These are phyloP conservation scores for Glaciozyma martinii DNA, from an alignment of 768 basidiomycete genomes.

Conservation along the genomic window DNA sequence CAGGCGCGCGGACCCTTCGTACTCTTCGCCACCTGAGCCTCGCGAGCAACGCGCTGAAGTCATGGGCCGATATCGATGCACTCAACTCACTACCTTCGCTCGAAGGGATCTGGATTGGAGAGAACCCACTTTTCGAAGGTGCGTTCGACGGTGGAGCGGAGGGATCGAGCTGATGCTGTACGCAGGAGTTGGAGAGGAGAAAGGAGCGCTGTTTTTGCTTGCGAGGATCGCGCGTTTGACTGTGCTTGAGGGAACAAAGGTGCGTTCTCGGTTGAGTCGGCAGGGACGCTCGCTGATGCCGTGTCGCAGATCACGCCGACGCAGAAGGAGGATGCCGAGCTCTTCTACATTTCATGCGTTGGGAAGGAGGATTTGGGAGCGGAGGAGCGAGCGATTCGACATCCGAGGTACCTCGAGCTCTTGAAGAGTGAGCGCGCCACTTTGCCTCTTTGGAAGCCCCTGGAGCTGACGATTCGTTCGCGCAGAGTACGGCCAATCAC, in stretches of 20 bases:
- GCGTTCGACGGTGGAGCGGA: neutral
- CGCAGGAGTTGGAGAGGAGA: slow-evolving; percentile 36
- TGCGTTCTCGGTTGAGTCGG: slow-evolving; percentile 1
- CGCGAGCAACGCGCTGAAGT: slow-evolving; percentile 51
- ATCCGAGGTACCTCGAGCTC: slow-evolving; percentile 60
- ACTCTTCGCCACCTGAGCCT: slow-evolving; percentile 51
- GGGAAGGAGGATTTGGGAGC: slow-evolving; percentile 42
- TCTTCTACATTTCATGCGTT: slow-evolving; percentile 68
- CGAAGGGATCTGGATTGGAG: slow-evolving; percentile 52
- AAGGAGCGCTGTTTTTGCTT: neutral
- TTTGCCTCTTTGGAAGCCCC: neutral
- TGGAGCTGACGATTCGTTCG: neutral
- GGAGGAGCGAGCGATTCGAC: slow-evolving; percentile 39
- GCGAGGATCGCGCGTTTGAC: neutral
- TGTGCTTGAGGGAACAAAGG: neutral
- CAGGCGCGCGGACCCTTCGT: neutral
- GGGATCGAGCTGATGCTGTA: slow-evolving; percentile 40
- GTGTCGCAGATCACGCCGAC: slow-evolving; percentile 52
- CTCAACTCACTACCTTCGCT: slow-evolving; percentile 57
- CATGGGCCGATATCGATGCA: slow-evolving; percentile 59
- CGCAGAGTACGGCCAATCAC: neutral
- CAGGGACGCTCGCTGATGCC: neutral
- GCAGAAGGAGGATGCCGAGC: slow-evolving; percentile 70
- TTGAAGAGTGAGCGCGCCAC: slow-evolving; percentile 40
- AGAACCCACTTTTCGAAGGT: slow-evolving; percentile 53